Conservation (phyloP, 176 grass and related monocot genomes). For the Ensete ventricosum region DNA sequence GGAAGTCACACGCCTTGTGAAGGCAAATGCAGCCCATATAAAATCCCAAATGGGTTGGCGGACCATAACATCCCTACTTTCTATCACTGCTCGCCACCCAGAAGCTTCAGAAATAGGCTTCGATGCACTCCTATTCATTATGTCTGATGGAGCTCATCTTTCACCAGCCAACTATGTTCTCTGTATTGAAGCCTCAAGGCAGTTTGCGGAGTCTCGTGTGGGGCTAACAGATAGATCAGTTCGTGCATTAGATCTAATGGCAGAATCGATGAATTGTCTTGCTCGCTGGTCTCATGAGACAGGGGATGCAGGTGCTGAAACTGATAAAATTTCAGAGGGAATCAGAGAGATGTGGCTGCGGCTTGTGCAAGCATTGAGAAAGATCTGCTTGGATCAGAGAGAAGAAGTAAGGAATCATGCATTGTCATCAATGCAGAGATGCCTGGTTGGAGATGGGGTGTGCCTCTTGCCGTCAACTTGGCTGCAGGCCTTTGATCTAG, state of each 20-base stretch:
- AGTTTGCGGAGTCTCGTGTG: slow-evolving; percentile 93
- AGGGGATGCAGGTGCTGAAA: slow-evolving; percentile 48
- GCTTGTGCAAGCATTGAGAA: slow-evolving; percentile 71
- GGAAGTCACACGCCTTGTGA: slow-evolving; percentile 75
- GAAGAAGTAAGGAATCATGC: slow-evolving; percentile 95
- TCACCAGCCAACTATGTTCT: slow-evolving; percentile 76
- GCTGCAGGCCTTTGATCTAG: slow-evolving; percentile 80
- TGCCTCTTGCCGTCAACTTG: slow-evolving; percentile 54
- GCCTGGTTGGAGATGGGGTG: slow-evolving; percentile 71
- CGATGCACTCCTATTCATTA: slow-evolving; percentile 82
- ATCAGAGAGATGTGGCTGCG: slow-evolving; percentile 96
- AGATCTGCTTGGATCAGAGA: slow-evolving; percentile 75
- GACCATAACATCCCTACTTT: slow-evolving; percentile 78
- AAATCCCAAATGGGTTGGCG: slow-evolving; percentile 97
- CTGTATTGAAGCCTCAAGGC: slow-evolving; percentile 73
- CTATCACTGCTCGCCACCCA: slow-evolving; percentile 86
- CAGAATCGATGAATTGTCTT: slow-evolving; percentile 67
- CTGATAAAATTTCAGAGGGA: slow-evolving; percentile 68
- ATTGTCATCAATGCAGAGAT: slow-evolving; percentile 62
- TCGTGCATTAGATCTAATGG: slow-evolving; percentile 86
- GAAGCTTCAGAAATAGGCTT: slow-evolving; percentile 95
- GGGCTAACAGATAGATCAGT: slow-evolving; percentile 66
- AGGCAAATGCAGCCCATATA: slow-evolving; percentile 84
- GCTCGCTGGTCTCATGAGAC: slow-evolving; percentile 61
- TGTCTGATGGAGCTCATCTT: slow-evolving; percentile 80